Percentiles rank a stretch among this genome's conserved stretches.
phyloP scores from a whole-genome alignment of 345 rosid species.

The Gossypioides kirkii region DNA sequence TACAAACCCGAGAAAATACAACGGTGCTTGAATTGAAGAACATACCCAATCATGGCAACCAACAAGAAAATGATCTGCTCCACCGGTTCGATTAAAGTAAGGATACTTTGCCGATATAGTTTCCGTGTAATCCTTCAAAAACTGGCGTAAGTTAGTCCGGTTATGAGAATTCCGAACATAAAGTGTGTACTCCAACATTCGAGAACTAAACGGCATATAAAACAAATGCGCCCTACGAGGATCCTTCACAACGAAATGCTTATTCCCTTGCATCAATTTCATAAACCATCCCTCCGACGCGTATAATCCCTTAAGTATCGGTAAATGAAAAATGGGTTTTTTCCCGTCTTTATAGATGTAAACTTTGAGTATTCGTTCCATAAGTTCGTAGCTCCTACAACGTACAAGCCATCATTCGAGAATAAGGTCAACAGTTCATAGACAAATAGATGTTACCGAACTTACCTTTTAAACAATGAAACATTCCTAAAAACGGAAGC shows the following conservation, averaged over 20 bases:
- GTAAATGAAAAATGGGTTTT: conserved; percentile 81
- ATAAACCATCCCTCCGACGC: conserved; percentile 99
- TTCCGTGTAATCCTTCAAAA: conserved; percentile 67
- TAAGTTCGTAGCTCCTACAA: conserved; percentile 91
- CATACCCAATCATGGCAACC: conserved; percentile 99
- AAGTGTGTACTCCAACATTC: conserved; percentile 79
- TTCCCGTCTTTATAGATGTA: conserved; percentile 81
- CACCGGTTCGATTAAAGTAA: conserved; percentile 84
- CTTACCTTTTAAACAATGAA: conserved; percentile 78
- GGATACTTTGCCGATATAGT: conserved; percentile 75
- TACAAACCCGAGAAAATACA: background rate
- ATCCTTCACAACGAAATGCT: conserved; percentile 65
- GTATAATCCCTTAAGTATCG: conserved; percentile 87
- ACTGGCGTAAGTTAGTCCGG: conserved; percentile 68
- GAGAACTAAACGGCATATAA: conserved; percentile 94
- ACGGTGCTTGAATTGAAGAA: conserved; percentile 14
- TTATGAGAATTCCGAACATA: conserved; percentile 91
- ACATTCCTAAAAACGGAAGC: conserved; percentile 77
- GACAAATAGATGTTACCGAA: too few relatives aligned
- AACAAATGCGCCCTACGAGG: conserved; percentile 79
- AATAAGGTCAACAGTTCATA: background rate
- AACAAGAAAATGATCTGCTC: conserved; percentile 91
- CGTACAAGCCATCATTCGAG: conserved; percentile 15
- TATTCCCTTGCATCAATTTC: conserved; percentile 87
- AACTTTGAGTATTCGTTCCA: conserved; percentile 74